Base-by-base conservation (phyloP, 768 basidiomycete species). In the Phylloporus sp. region DNA sequence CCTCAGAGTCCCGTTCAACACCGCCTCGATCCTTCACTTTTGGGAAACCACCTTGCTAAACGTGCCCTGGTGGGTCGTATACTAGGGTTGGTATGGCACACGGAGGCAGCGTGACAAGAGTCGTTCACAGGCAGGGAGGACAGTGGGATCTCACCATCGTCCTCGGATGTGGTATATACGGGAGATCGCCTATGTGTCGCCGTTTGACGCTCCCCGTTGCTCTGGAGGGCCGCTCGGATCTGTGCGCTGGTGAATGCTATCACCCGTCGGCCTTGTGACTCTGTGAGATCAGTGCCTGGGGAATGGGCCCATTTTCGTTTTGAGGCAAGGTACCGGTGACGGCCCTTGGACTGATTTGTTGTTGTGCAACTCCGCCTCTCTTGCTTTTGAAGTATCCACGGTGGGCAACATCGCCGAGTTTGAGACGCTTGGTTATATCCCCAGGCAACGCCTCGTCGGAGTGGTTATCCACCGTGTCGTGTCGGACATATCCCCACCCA, bases 101-200 rank as follows among this genome's bases (percentile, higher is more conserved):
- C 84, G 80, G 22, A 88, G 65, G 49, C 56, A 59, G 51, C 58
- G 65, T n/a, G n/a, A 56, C 84, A 53, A 45, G 13, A 61, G 61
- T 1, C 66, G 50, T 16, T 65, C 63, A 9, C 66, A 53, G 22
- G 52, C 31, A 15, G 66, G 35, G 54, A 56, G 36, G 67, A 52
- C 47, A 69, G 65, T 2, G 66, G 63, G 8, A 67, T 67, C 52
- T 78, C 74, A 22, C 73, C 74, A 59, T 84, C 81, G 46, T 85
- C 80, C 34, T 83, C 83, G 1, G 85, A 83, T 2, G 85, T 84
- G 1, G 85, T 86, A 55, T 83, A 86, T 45, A 82, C 76, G 1
- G 82, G 83, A 3, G 82, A 80, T 38, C 69, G 74, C n/a, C n/a
- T n/a, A n/a, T n/a, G n/a, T n/a, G n/a, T 40, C 85, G 81, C 39